These are phyloP conservation scores for Beauveria medogensis DNA, from an alignment of 2,329 filamentous ascomycete species.

Conservation along the genomic window DNA sequence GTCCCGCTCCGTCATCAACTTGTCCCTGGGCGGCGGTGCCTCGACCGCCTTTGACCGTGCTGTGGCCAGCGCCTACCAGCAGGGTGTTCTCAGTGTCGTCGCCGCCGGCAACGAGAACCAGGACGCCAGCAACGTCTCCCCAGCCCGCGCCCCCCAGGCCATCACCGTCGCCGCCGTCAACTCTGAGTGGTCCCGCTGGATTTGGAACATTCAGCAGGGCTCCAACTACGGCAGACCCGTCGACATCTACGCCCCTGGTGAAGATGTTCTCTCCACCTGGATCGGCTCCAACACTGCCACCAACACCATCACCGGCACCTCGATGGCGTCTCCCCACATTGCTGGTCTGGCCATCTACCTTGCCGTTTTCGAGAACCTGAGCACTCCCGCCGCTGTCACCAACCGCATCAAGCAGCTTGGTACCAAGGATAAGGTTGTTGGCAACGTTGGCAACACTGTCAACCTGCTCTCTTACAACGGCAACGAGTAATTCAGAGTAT, in stretches of 20 bases:
- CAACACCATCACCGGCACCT: slow-evolving; percentile 38
- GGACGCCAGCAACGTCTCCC: slow-evolving; percentile 32
- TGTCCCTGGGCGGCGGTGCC: slow-evolving; percentile 43
- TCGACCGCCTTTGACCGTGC: slow-evolving; percentile 42
- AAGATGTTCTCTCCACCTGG: slow-evolving; percentile 34
- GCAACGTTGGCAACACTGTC: neutral
- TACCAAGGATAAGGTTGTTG: slow-evolving; percentile 1
- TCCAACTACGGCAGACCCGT: slow-evolving; percentile 38
- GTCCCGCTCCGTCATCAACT: slow-evolving; percentile 36
- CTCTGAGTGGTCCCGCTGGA: slow-evolving; percentile 27
- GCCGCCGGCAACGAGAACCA: slow-evolving; percentile 45
- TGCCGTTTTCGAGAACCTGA: slow-evolving; percentile 5
- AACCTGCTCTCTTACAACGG: slow-evolving; percentile 9
- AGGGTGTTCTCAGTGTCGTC: slow-evolving; percentile 44
- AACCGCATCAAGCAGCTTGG: slow-evolving; percentile 1
- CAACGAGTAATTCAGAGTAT: neutral
- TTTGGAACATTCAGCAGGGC: slow-evolving; percentile 23
- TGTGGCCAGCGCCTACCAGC: slow-evolving; percentile 35
- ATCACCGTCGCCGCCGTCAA: slow-evolving; percentile 47
- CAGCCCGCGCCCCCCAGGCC: slow-evolving; percentile 38
- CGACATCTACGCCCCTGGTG: slow-evolving; percentile 39
- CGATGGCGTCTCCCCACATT: slow-evolving; percentile 45
- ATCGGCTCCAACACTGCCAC: slow-evolving; percentile 28
- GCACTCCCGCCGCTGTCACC: slow-evolving; percentile 1
- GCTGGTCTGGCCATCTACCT: slow-evolving; percentile 18